Evolutionary conservation across 176 grass and related monocot genomes (phyloP).

Genomic region (Phoenix dactylifera): DNA sequence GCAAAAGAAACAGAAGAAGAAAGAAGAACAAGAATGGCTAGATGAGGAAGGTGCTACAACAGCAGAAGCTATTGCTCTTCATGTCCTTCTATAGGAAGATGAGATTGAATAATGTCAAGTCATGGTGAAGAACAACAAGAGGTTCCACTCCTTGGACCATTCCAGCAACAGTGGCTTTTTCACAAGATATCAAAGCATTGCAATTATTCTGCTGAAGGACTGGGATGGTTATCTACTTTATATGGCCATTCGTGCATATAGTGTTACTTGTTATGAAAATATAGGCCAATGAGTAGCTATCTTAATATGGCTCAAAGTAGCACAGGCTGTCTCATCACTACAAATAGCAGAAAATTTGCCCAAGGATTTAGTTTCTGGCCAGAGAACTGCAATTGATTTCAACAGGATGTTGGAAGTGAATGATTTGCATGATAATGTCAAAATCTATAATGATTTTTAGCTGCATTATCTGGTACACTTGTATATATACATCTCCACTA

Average conservation of each 20-base stretch:
- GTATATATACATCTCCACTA: no score
- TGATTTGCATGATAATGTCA: constrained; percentile 21
- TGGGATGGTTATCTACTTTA: not conserved
- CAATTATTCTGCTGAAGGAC: not conserved
- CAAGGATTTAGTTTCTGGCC: constrained; percentile 8
- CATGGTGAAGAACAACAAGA: constrained; percentile 42
- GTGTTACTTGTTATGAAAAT: constrained; percentile 37
- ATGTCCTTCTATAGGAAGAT: constrained; percentile 87
- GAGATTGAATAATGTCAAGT: constrained; percentile 49
- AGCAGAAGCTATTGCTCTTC: constrained; percentile 84
- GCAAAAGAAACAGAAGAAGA: constrained; percentile 68
- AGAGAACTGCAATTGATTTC: constrained; percentile 21
- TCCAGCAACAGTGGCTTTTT: constrained; percentile 11
- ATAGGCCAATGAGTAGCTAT: constrained; percentile 26
- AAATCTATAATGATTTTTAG: constrained; percentile 48
- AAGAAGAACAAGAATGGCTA: constrained; percentile 73
- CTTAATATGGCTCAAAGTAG: constrained; percentile 57
- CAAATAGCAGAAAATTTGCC: constrained; percentile 45
- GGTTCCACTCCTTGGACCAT: constrained; percentile 40
- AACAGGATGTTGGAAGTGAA: constrained; percentile 33
- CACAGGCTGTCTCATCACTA: constrained; percentile 66
- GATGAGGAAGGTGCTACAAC: constrained; percentile 91
- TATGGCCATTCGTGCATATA: not conserved
- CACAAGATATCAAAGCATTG: not conserved
- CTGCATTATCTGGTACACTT: no score